Evolutionary conservation across 208 protist genomes (phyloP).

Genomic region (Wallacemonas sp.): DNA sequence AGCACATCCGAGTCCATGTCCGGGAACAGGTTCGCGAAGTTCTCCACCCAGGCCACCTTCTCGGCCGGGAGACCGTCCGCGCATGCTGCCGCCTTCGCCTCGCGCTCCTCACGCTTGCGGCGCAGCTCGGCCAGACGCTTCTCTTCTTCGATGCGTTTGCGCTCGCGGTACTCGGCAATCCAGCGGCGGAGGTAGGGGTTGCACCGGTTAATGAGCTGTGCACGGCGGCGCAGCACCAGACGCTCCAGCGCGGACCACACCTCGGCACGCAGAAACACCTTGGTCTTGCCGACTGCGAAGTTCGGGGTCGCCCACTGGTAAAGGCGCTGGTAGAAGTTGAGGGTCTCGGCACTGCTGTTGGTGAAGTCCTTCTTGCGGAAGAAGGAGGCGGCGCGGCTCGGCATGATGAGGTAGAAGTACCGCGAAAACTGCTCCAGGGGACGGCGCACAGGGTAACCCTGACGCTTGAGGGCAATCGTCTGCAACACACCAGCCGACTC

Average conservation of each 20-base stretch:
- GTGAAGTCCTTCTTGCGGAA: conserved; percentile 45
- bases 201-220: conserved; percentile 60
- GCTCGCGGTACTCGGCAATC: conserved; percentile 59
- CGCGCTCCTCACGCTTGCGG: conserved; percentile 43
- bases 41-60: conserved; percentile 58
- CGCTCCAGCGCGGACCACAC: conserved; percentile 84
- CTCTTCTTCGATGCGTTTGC: conserved; percentile 65
- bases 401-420: conserved; percentile 82
- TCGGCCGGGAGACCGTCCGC: conserved; percentile 37
- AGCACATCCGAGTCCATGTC: conserved; percentile 45
- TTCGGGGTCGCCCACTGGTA: conserved; percentile 64
- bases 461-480: conserved; percentile 89
- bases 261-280: conserved; percentile 87
- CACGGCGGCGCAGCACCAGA: conserved; percentile 61
- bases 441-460: conserved; percentile 88
- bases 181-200: conserved; percentile 68
- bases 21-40: conserved; percentile 63
- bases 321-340: conserved; percentile 58
- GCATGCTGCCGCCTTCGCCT: conserved; percentile 41
- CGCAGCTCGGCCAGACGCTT: conserved; percentile 47
- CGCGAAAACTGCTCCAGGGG: conserved; percentile 70
- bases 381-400: conserved; percentile 23
- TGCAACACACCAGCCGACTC: conserved; percentile 89
- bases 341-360: conserved; percentile 42
- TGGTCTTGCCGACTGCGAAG: conserved; percentile 82